Percentiles rank a stretch among this genome's conserved stretches.
phyloP scores from a whole-genome alignment of 2,329 filamentous ascomycete species.

The Rosellinia necatrix region DNA sequence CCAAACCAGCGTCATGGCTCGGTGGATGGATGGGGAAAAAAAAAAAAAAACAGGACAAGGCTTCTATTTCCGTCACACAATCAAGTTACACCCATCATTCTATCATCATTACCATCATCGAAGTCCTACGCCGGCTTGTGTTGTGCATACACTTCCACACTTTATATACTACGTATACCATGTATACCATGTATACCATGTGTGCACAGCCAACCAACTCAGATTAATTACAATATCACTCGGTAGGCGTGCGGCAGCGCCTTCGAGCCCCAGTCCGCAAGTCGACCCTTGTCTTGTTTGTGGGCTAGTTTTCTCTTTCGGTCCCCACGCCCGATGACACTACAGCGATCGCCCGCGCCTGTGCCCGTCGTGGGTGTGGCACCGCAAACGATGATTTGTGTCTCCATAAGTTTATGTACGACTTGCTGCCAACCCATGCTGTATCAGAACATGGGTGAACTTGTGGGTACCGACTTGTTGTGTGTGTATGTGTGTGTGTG shows the following conservation, averaged over 20 bases:
- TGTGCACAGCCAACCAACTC: not conserved
- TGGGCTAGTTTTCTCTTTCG: constrained; percentile 20
- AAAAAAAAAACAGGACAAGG: constrained; percentile 3
- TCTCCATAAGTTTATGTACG: constrained; percentile 17
- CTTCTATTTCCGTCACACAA: constrained; percentile 2
- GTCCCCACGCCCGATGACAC: constrained; percentile 28
- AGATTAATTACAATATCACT: not conserved
- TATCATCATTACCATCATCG: not conserved
- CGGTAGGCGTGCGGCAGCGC: not conserved
- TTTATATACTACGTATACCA: not conserved
- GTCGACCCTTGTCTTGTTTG: constrained; percentile 22
- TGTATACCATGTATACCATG: not conserved
- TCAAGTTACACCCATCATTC: not conserved
- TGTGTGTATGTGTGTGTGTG: too few relatives aligned
- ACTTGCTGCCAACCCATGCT: constrained; percentile 18
- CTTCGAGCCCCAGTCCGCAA: constrained; percentile 10
- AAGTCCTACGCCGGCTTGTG: constrained; percentile 13
- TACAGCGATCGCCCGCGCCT: constrained; percentile 35
- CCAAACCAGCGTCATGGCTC: not conserved
- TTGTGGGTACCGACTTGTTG: constrained; percentile 16
- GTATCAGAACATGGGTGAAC: constrained; percentile 24
- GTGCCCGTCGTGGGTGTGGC: constrained; percentile 11
- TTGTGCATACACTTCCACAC: too few relatives aligned
- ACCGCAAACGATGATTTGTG: constrained; percentile 14
- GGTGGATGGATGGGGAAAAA: too few relatives aligned